Evolutionary conservation across 2,329 filamentous ascomycete genomes (phyloP), one percentile per base, ranked within the genome.

Genomic region (Aureobasidium uvarum): DNA sequence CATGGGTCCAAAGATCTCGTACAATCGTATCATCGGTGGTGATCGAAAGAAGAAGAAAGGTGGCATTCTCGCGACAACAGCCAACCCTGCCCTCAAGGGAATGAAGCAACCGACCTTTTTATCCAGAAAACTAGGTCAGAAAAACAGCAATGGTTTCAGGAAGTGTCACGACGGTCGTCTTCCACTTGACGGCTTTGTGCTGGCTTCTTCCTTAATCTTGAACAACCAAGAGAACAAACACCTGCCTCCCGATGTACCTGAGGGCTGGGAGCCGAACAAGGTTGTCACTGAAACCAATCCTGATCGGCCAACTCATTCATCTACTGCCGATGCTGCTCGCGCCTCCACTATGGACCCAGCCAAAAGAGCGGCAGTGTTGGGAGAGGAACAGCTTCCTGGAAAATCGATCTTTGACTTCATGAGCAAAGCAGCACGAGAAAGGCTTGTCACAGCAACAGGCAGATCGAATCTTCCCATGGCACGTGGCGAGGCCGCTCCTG

Each of bases 371-470:
- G 86, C 86, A 4, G 81, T 96, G 0, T 82, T 98, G 1, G 93
- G 93, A 41, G 94, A 97, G 78, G 82, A 85, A 45, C 84, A 86
- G 41, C 80, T 98, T 0, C 93, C 93, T 0, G 91, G 92, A 0
- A 97, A 98, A 78, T 98, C 95, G 0, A 88, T 99, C 2, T 99
- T 98, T 75, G 93, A 98, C 77, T 99, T 90, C 76, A 84, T 99
- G 69, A 90, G 90, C 0, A 83, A 91, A 0, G 84, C 89, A 39
- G 86, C 90, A 3, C 87, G 95, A 67, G 89, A 94, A 60, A 86
- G 88, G 31, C 84, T 99, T 51, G 92, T 84, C 3, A 83, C 86
- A 13, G 87, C 87, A 0, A 92, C 91, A 2, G 93, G 93, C 1
- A 92, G 87, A 66, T 77, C 78, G 2, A 85, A 94, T 72, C 84